Percentiles rank a stretch among this genome's conserved stretches.
Conservation (phyloP, 73 alveolate species). For the Diophrys appendiculata region DNA sequence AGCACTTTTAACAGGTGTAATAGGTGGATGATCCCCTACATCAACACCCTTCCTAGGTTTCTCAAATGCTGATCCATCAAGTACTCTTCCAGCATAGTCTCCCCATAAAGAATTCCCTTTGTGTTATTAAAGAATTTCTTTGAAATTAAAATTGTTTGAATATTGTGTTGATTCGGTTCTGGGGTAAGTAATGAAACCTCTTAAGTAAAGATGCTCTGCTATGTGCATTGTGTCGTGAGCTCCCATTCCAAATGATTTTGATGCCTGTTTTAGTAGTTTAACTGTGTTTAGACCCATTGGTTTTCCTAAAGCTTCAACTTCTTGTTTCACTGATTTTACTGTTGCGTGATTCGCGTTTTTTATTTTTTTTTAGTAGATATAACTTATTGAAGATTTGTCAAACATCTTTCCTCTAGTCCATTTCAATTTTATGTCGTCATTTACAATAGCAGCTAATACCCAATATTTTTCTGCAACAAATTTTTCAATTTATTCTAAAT, state of each 20-base stretch:
- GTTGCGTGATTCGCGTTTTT: conserved; percentile 48
- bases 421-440: conserved; percentile 29
- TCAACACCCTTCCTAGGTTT: conserved; percentile 93
- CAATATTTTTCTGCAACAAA: conserved; percentile 96
- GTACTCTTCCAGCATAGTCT: conserved; percentile 66
- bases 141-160: conserved; percentile 88
- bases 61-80: conserved; percentile 50
- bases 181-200: conserved; percentile 99
- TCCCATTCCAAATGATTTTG: conserved; percentile 91
- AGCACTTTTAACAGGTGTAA: conserved; percentile 98
- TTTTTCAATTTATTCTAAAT: conserved; percentile 95
- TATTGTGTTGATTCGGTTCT: conserved; percentile 98
- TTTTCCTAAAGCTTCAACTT: conserved; percentile 69
- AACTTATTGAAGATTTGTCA: conserved; percentile 15
- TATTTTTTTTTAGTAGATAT: conserved; percentile 57
- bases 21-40: conserved; percentile 99
- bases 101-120: conserved; percentile 75
- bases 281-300: conserved; percentile 98
- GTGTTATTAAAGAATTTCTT: conserved; percentile 72
- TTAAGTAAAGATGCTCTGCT: conserved; percentile 99
- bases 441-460: conserved; percentile 34
- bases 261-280: conserved; percentile 87
- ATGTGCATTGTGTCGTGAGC: conserved; percentile 97
- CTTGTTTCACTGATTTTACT: conserved; percentile 60
- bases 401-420: conserved; percentile 75